phyloP scores from a whole-genome alignment of 2,329 filamentous ascomycete genomes.

The Coleophoma eucalyptorum region DNA sequence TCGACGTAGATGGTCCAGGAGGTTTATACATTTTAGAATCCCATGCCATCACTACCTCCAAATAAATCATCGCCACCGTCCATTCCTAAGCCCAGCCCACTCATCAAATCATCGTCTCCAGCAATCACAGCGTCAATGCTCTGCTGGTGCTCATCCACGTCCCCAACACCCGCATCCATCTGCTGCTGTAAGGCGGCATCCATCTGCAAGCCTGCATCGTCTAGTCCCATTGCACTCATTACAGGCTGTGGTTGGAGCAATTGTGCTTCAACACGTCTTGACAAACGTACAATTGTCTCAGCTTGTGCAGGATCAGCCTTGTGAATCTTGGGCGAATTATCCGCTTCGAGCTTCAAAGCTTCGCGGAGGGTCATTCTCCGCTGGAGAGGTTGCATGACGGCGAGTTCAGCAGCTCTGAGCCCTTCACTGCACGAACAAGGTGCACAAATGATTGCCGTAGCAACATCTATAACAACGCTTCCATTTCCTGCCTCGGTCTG shows the following conservation, averaged over 20 bases:
- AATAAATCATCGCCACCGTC: neutral
- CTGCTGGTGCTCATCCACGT: neutral
- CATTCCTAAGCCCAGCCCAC: neutral
- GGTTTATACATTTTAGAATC: neutral
- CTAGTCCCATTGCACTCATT: constrained; percentile 5
- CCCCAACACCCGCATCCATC: neutral
- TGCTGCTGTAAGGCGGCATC: constrained; percentile 4
- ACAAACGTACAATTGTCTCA: constrained; percentile 24
- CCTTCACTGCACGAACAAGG: constrained; percentile 43
- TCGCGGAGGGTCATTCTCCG: constrained; percentile 25
- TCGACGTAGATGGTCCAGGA: no score
- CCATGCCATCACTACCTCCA: neutral
- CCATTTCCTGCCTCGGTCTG: constrained; percentile 57
- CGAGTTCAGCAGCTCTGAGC: constrained; percentile 7
- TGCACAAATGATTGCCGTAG: constrained; percentile 64
- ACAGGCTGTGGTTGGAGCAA: constrained; percentile 11
- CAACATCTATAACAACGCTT: constrained; percentile 64
- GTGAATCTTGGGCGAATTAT: constrained; percentile 20
- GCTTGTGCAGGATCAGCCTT: constrained; percentile 20
- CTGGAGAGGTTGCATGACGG: constrained; percentile 13
- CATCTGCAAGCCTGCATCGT: constrained; percentile 7
- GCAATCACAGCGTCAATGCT: constrained; percentile 1
- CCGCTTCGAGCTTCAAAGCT: constrained; percentile 22
- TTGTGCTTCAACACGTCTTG: constrained; percentile 25
- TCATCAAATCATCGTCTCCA: constrained; percentile 1